phyloP scores from a whole-genome alignment of 2,329 filamentous ascomycete genomes.

The Fusarium keratoplasticum region DNA sequence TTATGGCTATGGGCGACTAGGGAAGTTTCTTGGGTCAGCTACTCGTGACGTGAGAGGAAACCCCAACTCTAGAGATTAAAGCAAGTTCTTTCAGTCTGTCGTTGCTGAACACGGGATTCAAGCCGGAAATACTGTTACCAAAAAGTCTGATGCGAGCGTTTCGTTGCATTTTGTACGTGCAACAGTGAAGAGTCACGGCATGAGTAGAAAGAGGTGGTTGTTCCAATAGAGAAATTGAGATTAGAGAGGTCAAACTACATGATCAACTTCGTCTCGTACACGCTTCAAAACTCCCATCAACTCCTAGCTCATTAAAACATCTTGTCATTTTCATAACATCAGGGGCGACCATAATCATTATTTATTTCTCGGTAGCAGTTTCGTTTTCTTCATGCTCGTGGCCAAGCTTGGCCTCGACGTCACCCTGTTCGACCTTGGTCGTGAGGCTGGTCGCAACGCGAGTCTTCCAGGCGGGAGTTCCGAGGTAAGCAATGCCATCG shows the following conservation, averaged over 20 bases:
- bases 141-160: too few species aligned
- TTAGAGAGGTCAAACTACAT: not conserved
- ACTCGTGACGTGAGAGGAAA: too few species aligned
- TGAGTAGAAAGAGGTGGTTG: too few species aligned
- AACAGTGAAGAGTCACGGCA: too few species aligned
- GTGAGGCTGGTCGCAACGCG: slow-evolving; percentile 11
- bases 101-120: too few species aligned
- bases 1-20: too few species aligned
- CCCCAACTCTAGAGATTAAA: too few species aligned
- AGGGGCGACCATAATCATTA: not conserved
- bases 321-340: not conserved
- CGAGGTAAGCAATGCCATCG: slow-evolving; percentile 31
- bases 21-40: too few species aligned
- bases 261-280: not conserved
- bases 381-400: slow-evolving; percentile 10
- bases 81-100: too few species aligned
- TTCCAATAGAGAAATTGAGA: not conserved
- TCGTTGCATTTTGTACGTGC: too few species aligned
- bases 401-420: slow-evolving; percentile 35
- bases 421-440: slow-evolving; percentile 29
- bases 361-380: slow-evolving; percentile 5
- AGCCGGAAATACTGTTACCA: too few species aligned
- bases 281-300: not conserved
- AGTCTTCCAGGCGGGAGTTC: slow-evolving; percentile 41
- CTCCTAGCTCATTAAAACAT: not conserved